Evolutionary conservation across 1,139 yeast genomes (phyloP), one percentile per base, ranked within the genome.

Genomic region (Lodderomyces oxycetoniae): DNA sequence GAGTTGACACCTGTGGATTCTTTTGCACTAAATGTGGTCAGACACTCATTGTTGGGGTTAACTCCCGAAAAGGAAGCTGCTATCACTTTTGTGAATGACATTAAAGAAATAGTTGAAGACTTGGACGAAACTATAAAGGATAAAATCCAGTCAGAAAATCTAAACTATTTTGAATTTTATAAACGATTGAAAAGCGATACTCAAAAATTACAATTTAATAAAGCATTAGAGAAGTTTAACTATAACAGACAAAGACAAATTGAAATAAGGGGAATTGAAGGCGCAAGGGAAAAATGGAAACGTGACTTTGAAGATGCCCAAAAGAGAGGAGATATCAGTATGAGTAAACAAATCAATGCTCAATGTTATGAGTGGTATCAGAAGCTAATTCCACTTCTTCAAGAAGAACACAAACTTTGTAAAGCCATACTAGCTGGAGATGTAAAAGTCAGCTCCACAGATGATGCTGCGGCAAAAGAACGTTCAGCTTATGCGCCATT

Each of bases 281-380:
- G 91, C 3, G 95, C 97, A 0, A 77, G 74, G 43, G 86, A 80
- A 50, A 82, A 84, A 54, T 91, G 97, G 97, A 80, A 77, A 50
- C 81, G 79, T 47, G 91, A 82, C 45, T 82, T 76, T 48, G 93
- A 86, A 48, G 80, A 76, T 39, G 67, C 81, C 55, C 74, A 74
- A 41, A 74, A 70, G 32, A 67, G 81, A 46, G 88, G 89, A n/a
- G 74, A 67, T 6, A 44, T 77, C 28, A 58, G 77, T 17, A 60
- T 79, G 31, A 70, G 75, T 35, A 74, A 76, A 40, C 71, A 77
- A 4, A 62, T 89, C 34, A 88, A 86, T 42, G 81, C 79, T 2
- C 77, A 79, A 45, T 61, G 91, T 26, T 91, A 87, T 74, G 77
- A 76, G 42, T 91, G 97, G 86, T 73, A 76, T 47, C 69, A 72